Base-by-base conservation (phyloP, 2,329 filamentous ascomycete species). In the Colletotrichum sansevieriae region DNA sequence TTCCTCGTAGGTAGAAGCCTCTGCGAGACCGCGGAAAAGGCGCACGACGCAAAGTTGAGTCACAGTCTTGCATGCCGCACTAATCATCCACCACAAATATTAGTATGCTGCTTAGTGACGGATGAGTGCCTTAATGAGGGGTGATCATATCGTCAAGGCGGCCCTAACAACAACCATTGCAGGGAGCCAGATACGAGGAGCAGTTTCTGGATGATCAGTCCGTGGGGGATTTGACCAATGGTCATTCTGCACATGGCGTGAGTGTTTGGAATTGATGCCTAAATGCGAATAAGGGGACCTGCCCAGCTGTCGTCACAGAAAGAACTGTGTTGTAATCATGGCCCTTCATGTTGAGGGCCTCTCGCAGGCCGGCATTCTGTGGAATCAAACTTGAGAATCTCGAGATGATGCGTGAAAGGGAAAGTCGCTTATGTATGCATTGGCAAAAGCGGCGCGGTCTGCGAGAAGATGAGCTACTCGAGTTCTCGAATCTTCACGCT, bases 291-390 rank as follows among this genome's bases (percentile, higher is more conserved):
- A 10, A 3, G 1, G 2, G 1, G 35, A 18, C 65, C 37, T 56
- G 66, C 69, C 69, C 62, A 10, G 70, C 70, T 2, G 70, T 71
- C 1, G 70, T 71, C 59, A 87, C 74, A 3, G 87, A 88, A 1
- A 92, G 81, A 0, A 90, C 81, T 8, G 79, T 76, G 68, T 91
- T 91, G 79, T 18, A 18, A 18, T 18, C 88, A 71, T 89, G 87
- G 20, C 84, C 84, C 5, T 73, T 76, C 46, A 91, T 76, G 0
- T 80, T 72, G 5, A 91, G 82, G 49, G 90, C 87, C 39, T 81
- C 81, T 59, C 87, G 83, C 6, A 91, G 78, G 0, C 87, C 87
- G 6, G 87, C 88, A 13, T 91, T 63, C 67, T 71, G 39, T 22
- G 3, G 4, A 0, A 33, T 22, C n/a, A 22, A 2, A 22, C 12